A percentile compares a stretch with the other conserved stretches of the same genome.
phyloP scores from a whole-genome alignment of 75 land plant species.

The Cupressus sempervirens region DNA sequence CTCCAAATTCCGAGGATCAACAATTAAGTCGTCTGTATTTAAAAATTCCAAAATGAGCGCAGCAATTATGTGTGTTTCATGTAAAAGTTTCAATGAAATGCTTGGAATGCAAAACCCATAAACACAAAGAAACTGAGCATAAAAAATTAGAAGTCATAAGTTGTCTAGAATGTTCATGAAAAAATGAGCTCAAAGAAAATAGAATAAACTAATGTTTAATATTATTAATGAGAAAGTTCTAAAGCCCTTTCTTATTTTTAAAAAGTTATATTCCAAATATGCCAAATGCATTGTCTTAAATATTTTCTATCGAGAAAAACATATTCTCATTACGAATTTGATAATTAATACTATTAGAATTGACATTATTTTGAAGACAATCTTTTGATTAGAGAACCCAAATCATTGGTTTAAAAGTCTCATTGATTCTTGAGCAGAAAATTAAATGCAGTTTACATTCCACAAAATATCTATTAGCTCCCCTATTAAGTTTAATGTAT shows the following conservation, averaged over 20 bases:
- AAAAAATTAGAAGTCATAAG: not conserved
- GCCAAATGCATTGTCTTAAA: not conserved
- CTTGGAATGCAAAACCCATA: not conserved
- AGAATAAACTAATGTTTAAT: not conserved
- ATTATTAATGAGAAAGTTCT: not conserved
- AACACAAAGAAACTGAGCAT: not conserved
- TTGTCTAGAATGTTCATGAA: not conserved
- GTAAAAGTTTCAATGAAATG: not conserved
- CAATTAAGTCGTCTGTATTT: constrained; percentile 83
- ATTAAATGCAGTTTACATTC: not conserved
- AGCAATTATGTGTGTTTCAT: not conserved
- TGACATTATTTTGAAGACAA: not conserved
- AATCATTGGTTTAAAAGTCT: not conserved
- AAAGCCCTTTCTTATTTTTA: not conserved
- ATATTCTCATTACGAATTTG: not conserved
- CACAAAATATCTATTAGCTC: not conserved
- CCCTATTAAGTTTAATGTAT: not conserved
- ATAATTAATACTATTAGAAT: not conserved
- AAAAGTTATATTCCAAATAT: not conserved
- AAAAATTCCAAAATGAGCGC: not conserved
- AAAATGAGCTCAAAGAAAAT: not conserved
- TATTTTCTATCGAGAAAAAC: not conserved
- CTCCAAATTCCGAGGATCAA: constrained; percentile 95
- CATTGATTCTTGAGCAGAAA: not conserved
- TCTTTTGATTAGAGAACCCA: not conserved